These are phyloP conservation scores for Echria macrotheca DNA, from an alignment of 495 filamentous ascomycete genomes.

Conservation along the genomic window DNA sequence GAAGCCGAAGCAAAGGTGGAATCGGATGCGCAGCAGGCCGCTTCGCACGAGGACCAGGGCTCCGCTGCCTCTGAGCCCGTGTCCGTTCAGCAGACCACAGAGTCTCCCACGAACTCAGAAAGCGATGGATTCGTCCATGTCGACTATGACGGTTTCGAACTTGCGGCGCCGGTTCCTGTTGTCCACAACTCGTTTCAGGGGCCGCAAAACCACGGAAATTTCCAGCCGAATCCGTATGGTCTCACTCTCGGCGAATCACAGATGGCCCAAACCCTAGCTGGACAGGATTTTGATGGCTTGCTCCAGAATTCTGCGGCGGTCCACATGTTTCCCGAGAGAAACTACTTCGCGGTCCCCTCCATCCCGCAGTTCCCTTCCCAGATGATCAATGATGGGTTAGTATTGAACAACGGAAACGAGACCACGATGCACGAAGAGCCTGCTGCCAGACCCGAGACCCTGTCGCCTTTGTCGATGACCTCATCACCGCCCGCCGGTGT, in stretches of 20 bases:
- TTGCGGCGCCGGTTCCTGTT: conserved; percentile 2
- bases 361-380: conserved; percentile 21
- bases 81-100: not conserved
- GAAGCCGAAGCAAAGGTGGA: conserved; percentile 13
- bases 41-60: not conserved
- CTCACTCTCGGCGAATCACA: no score
- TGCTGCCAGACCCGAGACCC: conserved; percentile 16
- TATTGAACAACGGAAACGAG: conserved; percentile 1
- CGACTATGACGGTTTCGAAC: not conserved
- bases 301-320: conserved; percentile 5
- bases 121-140: not conserved
- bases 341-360: conserved; percentile 19
- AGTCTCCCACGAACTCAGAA: not conserved
- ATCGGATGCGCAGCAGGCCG: not conserved
- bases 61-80: conserved; percentile 17
- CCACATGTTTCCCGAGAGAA: conserved; percentile 13
- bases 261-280: conserved; percentile 13
- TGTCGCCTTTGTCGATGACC: conserved; percentile 27
- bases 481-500: conserved; percentile 19
- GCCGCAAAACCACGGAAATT: conserved; percentile 11
- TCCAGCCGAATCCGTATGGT: conserved; percentile 12
- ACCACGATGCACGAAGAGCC: no score
- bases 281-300: not conserved
- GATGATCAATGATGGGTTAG: conserved; percentile 13
- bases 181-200: conserved; percentile 9